Evolutionary conservation across 176 grass and related monocot genomes (phyloP), one percentile per base, ranked within the genome.

Genomic region (Leersia perrieri): DNA sequence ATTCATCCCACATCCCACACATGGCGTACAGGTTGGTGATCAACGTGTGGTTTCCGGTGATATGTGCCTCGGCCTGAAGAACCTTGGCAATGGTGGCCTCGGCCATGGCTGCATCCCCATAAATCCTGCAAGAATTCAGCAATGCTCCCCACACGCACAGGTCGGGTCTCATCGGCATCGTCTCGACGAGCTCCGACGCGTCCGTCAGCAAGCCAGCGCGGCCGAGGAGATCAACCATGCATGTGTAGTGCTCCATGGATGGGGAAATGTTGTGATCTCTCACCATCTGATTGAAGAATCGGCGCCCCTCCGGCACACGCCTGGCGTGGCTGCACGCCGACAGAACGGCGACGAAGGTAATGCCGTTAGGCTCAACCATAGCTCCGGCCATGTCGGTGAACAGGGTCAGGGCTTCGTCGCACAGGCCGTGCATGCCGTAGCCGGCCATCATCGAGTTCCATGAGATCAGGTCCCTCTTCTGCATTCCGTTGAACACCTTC

Each of bases 371-470:
- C 53, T 62, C 34, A 66, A 55, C 58, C n/a, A 23, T 64, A 51
- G 73, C 68, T 53, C 22, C 1, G 22, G 42, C 39, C 92, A 94
- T 82, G 68, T 60, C 68, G 0, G 57, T 0, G 1, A 94, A 87
- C 33, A 85, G 13, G 6, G 60, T 57, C 5, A 91, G 83, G 62
- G 92, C 86, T 64, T 91, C 68, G 2, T 87, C 80, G 6, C 89
- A 91, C 31, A 89, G 34, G 11, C 92, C 89, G 23, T 89, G 84
- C 55, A 87, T 72, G 31, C 83, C 89, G 12, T 91, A 89, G 9
- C 80, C 74, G 22, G 89, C 42, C 2, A 91, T 61, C 86, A 91
- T 84, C 0, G 92, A 87, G 68, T 94, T 94, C 89, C 92, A 94
- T 30, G 92, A 89, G 3, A 91, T 88, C 62, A 94, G 35, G 82